These are phyloP conservation scores for Calonectria ilicicola DNA, from an alignment of 2,329 filamentous ascomycete species.

Conservation along the genomic window DNA sequence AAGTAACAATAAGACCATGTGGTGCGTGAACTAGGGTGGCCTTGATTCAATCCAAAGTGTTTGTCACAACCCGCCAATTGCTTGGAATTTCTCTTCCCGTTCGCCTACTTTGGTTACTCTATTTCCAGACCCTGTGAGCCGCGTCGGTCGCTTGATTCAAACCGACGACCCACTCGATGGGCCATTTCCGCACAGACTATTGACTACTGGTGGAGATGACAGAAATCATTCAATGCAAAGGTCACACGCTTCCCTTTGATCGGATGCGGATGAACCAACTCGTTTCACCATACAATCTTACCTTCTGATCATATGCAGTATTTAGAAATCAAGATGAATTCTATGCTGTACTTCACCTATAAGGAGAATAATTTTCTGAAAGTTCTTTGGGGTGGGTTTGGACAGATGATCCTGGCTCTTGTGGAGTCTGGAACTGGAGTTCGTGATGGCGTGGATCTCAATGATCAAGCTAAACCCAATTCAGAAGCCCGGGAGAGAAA, in stretches of 20 bases:
- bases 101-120: not conserved
- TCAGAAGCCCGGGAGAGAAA: constrained; percentile 10
- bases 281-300: too few species aligned
- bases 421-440: not conserved
- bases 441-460: not conserved
- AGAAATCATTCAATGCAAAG: too few species aligned
- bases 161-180: not conserved
- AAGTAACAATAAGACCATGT: not conserved
- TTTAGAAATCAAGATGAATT: too few species aligned
- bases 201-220: not conserved
- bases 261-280: not conserved
- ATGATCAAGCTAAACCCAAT: not conserved
- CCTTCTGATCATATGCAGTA: too few species aligned
- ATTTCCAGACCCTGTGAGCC: not conserved
- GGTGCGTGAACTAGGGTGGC: not conserved
- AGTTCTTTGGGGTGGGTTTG: not conserved
- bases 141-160: not conserved
- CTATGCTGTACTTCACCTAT: too few species aligned
- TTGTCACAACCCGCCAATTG: not conserved
- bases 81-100: not conserved
- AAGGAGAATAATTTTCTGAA: not conserved
- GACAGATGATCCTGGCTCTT: not conserved
- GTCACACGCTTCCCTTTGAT: not conserved
- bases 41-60: not conserved
- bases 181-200: not conserved